Evolutionary conservation across 257 asterid species (phyloP), one percentile per base, ranked within the genome.

Genomic region (Solanum infundibuliforme): DNA sequence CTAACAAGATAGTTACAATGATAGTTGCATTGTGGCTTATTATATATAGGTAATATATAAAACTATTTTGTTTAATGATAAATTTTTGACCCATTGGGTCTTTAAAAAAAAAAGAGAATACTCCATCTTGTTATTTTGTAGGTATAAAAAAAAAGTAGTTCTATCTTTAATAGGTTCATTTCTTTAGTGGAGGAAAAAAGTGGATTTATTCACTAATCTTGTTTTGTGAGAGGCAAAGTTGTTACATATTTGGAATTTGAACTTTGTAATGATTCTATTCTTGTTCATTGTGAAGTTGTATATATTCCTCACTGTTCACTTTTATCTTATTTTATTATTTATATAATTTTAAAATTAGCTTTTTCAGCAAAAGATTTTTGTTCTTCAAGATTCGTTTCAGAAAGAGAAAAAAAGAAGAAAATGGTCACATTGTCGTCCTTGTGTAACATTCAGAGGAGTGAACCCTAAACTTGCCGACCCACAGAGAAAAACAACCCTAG

Each of bases 281-380:
- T 83, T 90, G 94, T 93, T 94, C 92, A 88, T 58, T 83, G 88
- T 88, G 90, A 94, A 93, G 94, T 58, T 60, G 29, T 87, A 88
- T 46, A 46, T 46, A 12, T 90, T 68, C 62, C 34, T 82, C 81
- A 87, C 32, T 76, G 84, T 43, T 35, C 84, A 66, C 38, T 29
- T 62, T 62, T 72, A 18, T 74, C 9, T 74, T 73, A 35, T 35
- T 74, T 20, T 74, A 35, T 10, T 74, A 73, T 25, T 12, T 66
- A 52, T 52, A 18, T 18, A 16, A 20, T 52, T 52, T 52, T 52
- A 66, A 27, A 25, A 66, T 27, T 75, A 12, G 83, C 18, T 12
- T 84, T 88, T 82, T 65, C 83, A 41, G 35, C 60, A 39, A 75
- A 75, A 41, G 74, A 86, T 89, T 84, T 89, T 83, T 23, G 52